phyloP scores from a whole-genome alignment of 139 green algal species.

The Closterium sp. region DNA sequence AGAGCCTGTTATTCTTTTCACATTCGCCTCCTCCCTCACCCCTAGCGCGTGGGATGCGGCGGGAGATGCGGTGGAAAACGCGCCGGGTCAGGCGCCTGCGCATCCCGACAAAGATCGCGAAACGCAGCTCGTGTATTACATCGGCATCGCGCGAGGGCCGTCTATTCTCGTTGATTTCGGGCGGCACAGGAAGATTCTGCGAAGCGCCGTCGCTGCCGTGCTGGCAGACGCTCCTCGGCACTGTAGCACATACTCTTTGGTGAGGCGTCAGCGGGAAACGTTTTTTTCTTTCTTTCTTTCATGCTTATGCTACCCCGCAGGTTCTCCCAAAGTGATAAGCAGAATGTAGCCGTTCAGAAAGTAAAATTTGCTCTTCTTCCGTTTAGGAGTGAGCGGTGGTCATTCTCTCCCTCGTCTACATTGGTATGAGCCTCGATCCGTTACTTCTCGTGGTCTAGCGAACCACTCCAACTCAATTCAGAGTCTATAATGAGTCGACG shows the following conservation, averaged over 20 bases:
- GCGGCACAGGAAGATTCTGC: neutral
- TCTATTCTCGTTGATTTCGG: neutral
- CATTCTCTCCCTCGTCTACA: no score
- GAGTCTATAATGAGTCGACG: no score
- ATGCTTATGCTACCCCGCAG: no score
- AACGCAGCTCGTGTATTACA: neutral
- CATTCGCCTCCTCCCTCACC: neutral
- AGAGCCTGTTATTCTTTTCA: neutral
- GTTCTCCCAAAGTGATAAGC: no score
- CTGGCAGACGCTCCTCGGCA: neutral
- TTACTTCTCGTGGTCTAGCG: no score
- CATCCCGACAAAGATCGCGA: neutral
- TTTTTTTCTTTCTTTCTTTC: no score
- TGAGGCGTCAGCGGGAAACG: neutral
- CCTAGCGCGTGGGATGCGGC: neutral
- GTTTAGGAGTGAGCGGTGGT: no score
- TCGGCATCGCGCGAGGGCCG: neutral
- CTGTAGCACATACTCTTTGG: neutral
- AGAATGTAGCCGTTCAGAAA: no score
- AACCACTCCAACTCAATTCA: no score
- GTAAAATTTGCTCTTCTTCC: no score
- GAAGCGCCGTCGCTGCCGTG: neutral
- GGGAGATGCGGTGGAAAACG: neutral
- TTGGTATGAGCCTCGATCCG: no score
- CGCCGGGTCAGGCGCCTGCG: neutral